phyloP scores from a whole-genome alignment of 169 alveolate species.

The Plasmodium gallinaceum region DNA sequence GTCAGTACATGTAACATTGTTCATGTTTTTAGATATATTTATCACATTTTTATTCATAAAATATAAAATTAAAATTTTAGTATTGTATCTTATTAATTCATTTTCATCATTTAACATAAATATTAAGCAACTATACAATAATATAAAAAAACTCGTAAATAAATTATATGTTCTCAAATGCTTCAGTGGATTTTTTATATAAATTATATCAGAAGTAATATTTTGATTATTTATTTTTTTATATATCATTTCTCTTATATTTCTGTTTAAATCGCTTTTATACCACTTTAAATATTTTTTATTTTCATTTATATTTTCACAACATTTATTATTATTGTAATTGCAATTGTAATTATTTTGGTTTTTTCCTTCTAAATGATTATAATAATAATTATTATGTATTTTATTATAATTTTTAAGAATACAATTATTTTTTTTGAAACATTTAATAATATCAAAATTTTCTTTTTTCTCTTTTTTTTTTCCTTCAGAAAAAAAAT shows the following conservation, averaged over 20 bases:
- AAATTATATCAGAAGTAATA: slow-evolving; percentile 54
- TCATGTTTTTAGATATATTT: slow-evolving; percentile 35
- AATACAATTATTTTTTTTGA: neutral
- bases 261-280: slow-evolving; percentile 7
- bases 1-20: slow-evolving; percentile 35
- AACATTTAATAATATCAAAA: neutral
- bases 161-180: slow-evolving; percentile 68
- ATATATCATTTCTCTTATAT: slow-evolving; percentile 27
- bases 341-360: neutral
- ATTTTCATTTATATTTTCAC: neutral
- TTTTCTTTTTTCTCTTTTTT: neutral
- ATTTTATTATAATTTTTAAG: neutral
- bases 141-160: slow-evolving; percentile 64
- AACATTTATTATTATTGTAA: neutral
- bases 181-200: slow-evolving; percentile 60
- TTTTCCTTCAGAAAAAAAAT: neutral
- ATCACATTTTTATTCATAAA: slow-evolving; percentile 57
- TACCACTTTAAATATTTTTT: slow-evolving; percentile 62
- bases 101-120: slow-evolving; percentile 75
- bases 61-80: slow-evolving; percentile 29
- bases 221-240: slow-evolving; percentile 35
- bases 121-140: slow-evolving; percentile 60
- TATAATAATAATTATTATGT: neutral
- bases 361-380: neutral
- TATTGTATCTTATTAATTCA: slow-evolving; percentile 50